Evolutionary conservation across 2,329 filamentous ascomycete species (phyloP).

Genomic region (Neofusicoccum parvum): DNA sequence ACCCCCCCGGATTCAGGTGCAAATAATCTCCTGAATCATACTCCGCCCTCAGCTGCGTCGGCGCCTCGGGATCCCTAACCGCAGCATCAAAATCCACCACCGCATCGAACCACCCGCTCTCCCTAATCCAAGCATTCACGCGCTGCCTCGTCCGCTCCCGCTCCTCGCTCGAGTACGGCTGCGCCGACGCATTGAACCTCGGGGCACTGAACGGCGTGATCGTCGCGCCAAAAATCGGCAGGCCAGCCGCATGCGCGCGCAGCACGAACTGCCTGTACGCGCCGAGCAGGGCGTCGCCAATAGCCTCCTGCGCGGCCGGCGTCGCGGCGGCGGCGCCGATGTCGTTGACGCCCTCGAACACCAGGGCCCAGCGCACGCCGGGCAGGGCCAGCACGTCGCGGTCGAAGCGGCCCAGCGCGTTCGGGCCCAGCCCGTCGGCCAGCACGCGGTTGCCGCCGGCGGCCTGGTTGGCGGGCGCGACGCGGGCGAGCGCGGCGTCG

Average conservation of each 20-base stretch:
- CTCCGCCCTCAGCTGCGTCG: slow-evolving; percentile 51
- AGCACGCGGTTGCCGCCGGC: slow-evolving; percentile 68
- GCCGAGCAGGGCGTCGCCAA: slow-evolving; percentile 57
- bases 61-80: slow-evolving; percentile 54
- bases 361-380: slow-evolving; percentile 62
- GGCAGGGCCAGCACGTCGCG: slow-evolving; percentile 64
- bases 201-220: slow-evolving; percentile 64
- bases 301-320: slow-evolving; percentile 45
- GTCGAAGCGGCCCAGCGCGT: slow-evolving; percentile 61
- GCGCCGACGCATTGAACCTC: slow-evolving; percentile 37
- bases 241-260: slow-evolving; percentile 56
- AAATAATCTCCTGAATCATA: slow-evolving; percentile 67
- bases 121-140: slow-evolving; percentile 64
- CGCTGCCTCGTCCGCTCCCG: slow-evolving; percentile 59
- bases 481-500: slow-evolving; percentile 50
- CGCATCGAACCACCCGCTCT: slow-evolving; percentile 59
- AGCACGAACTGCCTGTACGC: slow-evolving; percentile 61
- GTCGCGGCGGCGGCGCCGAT: slow-evolving; percentile 58
- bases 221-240: slow-evolving; percentile 64
- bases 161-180: slow-evolving; percentile 54
- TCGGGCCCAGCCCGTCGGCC: slow-evolving; percentile 63
- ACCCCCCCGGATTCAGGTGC: slow-evolving; percentile 63
- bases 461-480: slow-evolving; percentile 66
- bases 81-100: slow-evolving; percentile 65
- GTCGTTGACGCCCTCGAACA: slow-evolving; percentile 72